Conservation (phyloP, 208 protist genomes). For the Leptomonas seymouri region DNA sequence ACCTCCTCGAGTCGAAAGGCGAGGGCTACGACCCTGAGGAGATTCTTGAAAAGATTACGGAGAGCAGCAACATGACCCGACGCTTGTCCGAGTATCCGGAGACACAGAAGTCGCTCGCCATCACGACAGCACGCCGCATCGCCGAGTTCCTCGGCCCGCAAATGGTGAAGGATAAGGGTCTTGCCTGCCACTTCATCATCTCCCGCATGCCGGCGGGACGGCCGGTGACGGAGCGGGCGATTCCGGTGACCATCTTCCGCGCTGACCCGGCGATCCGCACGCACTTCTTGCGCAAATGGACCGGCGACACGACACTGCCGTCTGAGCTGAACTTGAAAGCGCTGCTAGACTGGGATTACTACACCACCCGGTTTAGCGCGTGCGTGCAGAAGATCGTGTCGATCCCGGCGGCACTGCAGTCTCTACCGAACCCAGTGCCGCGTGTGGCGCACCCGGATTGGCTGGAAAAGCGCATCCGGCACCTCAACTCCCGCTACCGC, state of each 20-base stretch:
- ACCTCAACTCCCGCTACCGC: constrained; percentile 78
- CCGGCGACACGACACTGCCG: constrained; percentile 70
- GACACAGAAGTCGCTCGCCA: constrained; percentile 98
- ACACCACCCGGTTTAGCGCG: constrained; percentile 96
- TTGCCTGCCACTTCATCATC: constrained; percentile 98
- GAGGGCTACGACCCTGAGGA: constrained; percentile 94
- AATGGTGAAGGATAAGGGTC: constrained; percentile 98
- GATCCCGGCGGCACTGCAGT: constrained; percentile 99
- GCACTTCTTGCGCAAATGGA: constrained; percentile 97
- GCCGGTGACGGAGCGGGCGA: constrained; percentile 97
- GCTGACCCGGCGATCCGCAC: constrained; percentile 86
- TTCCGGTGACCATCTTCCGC: constrained; percentile 98
- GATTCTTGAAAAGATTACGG: constrained; percentile 98
- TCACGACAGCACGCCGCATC: constrained; percentile 97
- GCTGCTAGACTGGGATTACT: constrained; percentile 99
- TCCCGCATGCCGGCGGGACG: constrained; percentile 94
- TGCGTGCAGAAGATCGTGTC: constrained; percentile 99
- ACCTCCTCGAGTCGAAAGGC: constrained; percentile 95
- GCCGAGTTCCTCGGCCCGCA: constrained; percentile 98
- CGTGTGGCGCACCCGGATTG: constrained; percentile 98
- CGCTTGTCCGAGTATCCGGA: constrained; percentile 97
- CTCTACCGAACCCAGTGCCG: constrained; percentile 97
- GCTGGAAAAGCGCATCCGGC: constrained; percentile 93
- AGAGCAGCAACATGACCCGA: constrained; percentile 97
- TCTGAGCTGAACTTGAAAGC: constrained; percentile 77